These are phyloP conservation scores for Biscogniauxia sp. DNA, from an alignment of 2,329 filamentous ascomycete species.

Conservation along the genomic window DNA sequence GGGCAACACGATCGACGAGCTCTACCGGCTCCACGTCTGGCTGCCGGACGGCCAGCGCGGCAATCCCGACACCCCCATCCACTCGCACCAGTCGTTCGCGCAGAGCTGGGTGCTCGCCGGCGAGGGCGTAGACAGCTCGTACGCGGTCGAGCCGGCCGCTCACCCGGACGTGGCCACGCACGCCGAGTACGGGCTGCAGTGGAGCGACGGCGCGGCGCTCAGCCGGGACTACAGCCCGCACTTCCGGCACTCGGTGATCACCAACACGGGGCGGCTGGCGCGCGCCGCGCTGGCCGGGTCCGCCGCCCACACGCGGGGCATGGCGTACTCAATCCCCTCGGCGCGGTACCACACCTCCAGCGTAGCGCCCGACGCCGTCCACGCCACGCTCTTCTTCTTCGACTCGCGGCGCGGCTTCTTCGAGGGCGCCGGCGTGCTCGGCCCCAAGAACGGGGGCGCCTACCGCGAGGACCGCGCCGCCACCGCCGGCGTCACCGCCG, in stretches of 20 bases:
- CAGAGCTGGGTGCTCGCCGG: constrained; percentile 39
- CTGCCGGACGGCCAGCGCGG: constrained; percentile 32
- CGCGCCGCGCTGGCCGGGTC: constrained; percentile 2
- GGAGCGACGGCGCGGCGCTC: constrained; percentile 24
- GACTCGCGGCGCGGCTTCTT: constrained; percentile 33
- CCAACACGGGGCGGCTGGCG: constrained; percentile 26
- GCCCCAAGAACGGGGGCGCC: constrained; percentile 25
- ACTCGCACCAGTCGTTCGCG: constrained; percentile 35
- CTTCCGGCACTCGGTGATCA: constrained; percentile 26
- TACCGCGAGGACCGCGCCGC: constrained; percentile 23
- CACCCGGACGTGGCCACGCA: constrained; percentile 26
- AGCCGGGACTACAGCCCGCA: constrained; percentile 26
- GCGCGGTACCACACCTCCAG: constrained; percentile 29
- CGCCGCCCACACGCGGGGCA: constrained; percentile 16
- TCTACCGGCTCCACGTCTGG: constrained; percentile 35
- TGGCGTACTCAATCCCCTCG: constrained; percentile 31
- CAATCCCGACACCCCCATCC: constrained; percentile 27
- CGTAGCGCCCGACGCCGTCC: constrained; percentile 28
- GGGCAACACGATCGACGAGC: constrained; percentile 28
- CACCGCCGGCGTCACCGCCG: constrained; percentile 17
- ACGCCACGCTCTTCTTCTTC: constrained; percentile 38
- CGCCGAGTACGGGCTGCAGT: constrained; percentile 28
- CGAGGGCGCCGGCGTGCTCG: constrained; percentile 31
- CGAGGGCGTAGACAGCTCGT: constrained; percentile 31
- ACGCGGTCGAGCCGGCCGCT: constrained; percentile 21